Conservation (phyloP, 352 stramenopile species). For the Phytophthora tubulina region DNA sequence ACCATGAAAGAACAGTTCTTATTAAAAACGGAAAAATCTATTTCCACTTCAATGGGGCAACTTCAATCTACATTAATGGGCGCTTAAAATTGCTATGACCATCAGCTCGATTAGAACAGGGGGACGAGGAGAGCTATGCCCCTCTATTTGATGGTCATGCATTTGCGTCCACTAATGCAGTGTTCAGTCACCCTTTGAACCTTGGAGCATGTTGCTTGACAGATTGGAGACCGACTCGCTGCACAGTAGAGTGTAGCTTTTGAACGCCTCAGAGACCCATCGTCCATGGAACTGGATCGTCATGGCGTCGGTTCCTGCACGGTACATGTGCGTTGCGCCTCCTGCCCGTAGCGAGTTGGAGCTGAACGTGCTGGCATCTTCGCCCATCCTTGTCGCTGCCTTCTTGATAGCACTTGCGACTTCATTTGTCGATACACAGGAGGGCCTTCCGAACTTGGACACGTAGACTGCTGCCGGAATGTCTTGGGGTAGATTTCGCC, state of each 20-base stretch:
- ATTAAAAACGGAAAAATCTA: too few relatives aligned
- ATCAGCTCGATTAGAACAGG: too few relatives aligned
- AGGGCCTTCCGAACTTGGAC: not conserved
- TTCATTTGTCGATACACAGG: not conserved
- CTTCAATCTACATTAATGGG: too few relatives aligned
- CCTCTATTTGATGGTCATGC: too few relatives aligned
- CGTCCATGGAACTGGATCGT: slow-evolving; percentile 29
- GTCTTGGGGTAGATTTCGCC: not conserved
- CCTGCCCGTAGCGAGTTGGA: slow-evolving; percentile 19
- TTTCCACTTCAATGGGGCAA: too few relatives aligned
- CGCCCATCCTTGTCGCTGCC: not conserved
- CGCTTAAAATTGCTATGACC: too few relatives aligned
- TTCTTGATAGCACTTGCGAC: not conserved
- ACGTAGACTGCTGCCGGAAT: not conserved
- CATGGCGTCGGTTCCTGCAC: slow-evolving; percentile 2
- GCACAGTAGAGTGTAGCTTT: slow-evolving; percentile 33
- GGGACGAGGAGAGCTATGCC: too few relatives aligned
- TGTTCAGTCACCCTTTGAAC: not conserved
- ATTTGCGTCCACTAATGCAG: not conserved
- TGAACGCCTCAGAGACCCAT: slow-evolving; percentile 25
- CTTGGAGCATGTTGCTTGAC: not conserved
- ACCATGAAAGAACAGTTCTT: too few relatives aligned
- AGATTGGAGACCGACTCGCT: not conserved
- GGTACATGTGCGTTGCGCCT: slow-evolving; percentile 24
- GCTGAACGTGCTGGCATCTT: slow-evolving; percentile 5